A percentile compares a stretch with the other conserved stretches of the same genome.
phyloP scores from a whole-genome alignment of 176 grass and related monocot genomes.

The Oropetium thomaeum region DNA sequence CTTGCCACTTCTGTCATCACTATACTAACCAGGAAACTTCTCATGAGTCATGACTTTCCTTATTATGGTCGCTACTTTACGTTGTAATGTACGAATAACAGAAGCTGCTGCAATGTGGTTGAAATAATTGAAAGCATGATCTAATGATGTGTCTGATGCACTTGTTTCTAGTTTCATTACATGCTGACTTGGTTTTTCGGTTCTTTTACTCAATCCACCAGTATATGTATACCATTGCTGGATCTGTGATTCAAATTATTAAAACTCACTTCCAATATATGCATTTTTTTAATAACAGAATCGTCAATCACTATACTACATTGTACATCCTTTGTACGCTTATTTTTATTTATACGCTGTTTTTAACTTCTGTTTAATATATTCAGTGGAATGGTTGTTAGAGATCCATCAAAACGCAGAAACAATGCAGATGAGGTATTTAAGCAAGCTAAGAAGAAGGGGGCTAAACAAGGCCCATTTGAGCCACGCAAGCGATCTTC shows the following conservation, averaged over 20 bases:
- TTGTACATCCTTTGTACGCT: background rate
- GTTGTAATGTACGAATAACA: background rate
- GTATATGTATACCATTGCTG: background rate
- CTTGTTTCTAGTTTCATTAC: background rate
- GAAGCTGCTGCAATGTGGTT: background rate
- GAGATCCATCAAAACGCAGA: conserved; percentile 64
- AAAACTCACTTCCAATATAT: background rate
- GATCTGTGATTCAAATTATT: background rate
- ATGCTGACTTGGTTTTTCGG: background rate
- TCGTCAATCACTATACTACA: too few relatives aligned
- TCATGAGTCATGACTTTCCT: background rate
- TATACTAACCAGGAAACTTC: background rate
- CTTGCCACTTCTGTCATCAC: background rate
- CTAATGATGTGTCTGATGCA: background rate
- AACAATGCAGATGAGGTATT: conserved; percentile 51
- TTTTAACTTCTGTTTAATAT: background rate
- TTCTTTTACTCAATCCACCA: background rate
- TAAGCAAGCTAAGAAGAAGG: conserved; percentile 69
- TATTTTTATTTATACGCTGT: background rate
- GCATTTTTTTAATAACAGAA: background rate
- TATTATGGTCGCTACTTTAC: background rate
- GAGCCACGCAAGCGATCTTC: conserved; percentile 47
- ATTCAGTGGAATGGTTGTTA: conserved; percentile 68
- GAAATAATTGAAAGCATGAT: conserved; percentile 1
- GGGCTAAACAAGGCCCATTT: conserved; percentile 46